These are phyloP conservation scores for Rhodotorula sp. DNA, from an alignment of 1,284 basidiomycete species.

Conservation along the genomic window DNA sequence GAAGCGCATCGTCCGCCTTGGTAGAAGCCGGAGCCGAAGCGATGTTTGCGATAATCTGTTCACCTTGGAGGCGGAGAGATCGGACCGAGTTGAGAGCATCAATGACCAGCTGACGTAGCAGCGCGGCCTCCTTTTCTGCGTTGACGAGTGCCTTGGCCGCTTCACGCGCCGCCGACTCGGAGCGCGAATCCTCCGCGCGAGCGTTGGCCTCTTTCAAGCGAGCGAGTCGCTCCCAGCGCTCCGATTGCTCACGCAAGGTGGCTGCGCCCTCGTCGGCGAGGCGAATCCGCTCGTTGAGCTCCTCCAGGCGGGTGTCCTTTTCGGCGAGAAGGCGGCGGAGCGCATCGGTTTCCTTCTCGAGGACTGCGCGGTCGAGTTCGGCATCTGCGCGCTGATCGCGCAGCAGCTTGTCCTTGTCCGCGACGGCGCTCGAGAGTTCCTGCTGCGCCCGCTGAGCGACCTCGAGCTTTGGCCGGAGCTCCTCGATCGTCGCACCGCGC, in stretches of 20 bases:
- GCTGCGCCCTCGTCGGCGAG: slow-evolving; percentile 64
- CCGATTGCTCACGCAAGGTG: slow-evolving; percentile 65
- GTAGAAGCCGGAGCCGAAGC: slow-evolving; percentile 18
- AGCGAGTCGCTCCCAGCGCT: slow-evolving; percentile 60
- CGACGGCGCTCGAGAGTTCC: slow-evolving; percentile 21
- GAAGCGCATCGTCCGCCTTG: slow-evolving; percentile 53
- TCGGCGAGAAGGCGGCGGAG: slow-evolving; percentile 51
- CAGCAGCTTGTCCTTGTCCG: slow-evolving; percentile 75
- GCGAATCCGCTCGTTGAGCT: slow-evolving; percentile 56
- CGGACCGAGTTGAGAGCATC: slow-evolving; percentile 28
- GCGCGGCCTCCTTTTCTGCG: slow-evolving; percentile 68
- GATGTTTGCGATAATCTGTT: slow-evolving; percentile 10
- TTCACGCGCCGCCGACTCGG: slow-evolving; percentile 62
- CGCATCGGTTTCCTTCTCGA: slow-evolving; percentile 50
- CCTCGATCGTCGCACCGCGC: slow-evolving; percentile 6
- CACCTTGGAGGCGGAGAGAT: slow-evolving; percentile 23
- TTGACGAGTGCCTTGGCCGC: slow-evolving; percentile 68
- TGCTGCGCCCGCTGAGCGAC: slow-evolving; percentile 13
- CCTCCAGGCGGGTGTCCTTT: background rate
- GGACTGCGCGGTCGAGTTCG: slow-evolving; percentile 48
- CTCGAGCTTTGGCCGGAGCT: slow-evolving; percentile 8
- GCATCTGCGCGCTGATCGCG: slow-evolving; percentile 61
- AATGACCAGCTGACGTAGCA: slow-evolving; percentile 13
- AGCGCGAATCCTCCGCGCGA: slow-evolving; percentile 62
- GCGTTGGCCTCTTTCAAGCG: slow-evolving; percentile 62